These are phyloP conservation scores for Penicillium paradoxum DNA, from an alignment of 495 filamentous ascomycete species.

Conservation along the genomic window DNA sequence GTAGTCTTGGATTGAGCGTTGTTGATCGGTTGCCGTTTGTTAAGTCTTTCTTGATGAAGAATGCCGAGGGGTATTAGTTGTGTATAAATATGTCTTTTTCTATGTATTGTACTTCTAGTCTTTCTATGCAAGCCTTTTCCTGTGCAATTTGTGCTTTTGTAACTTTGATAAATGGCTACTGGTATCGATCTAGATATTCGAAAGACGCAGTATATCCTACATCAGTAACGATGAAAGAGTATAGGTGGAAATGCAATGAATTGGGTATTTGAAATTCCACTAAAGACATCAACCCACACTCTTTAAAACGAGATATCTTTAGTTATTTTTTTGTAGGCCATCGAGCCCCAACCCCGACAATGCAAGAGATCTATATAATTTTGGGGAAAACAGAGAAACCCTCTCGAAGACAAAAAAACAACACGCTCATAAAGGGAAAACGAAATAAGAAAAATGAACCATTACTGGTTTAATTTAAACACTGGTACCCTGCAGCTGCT, in stretches of 20 bases:
- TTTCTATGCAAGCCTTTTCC: constrained; percentile 3
- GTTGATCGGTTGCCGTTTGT: constrained; percentile 72
- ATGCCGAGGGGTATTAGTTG: constrained; percentile 61
- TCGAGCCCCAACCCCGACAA: background rate
- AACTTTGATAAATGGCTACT: no score
- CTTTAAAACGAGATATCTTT: background rate
- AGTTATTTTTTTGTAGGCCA: constrained; percentile 2
- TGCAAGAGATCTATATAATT: constrained; percentile 13
- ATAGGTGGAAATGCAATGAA: constrained; percentile 6
- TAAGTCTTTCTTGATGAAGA: constrained; percentile 84
- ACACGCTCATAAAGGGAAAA: constrained; percentile 12
- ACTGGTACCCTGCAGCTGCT: constrained; percentile 22
- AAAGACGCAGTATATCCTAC: no score
- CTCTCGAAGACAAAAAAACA: background rate
- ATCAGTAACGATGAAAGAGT: background rate
- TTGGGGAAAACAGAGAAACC: constrained; percentile 5
- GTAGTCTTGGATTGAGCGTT: constrained; percentile 69
- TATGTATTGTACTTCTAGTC: constrained; percentile 19
- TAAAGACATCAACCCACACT: background rate
- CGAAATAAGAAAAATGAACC: constrained; percentile 41
- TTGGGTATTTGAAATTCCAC: constrained; percentile 17
- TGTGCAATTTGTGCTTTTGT: background rate
- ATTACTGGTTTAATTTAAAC: constrained; percentile 35
- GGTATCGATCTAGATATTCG: no score
- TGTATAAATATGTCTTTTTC: constrained; percentile 8